These are phyloP conservation scores for Crithidia acanthocephali DNA, from an alignment of 208 protist genomes.

Conservation along the genomic window DNA sequence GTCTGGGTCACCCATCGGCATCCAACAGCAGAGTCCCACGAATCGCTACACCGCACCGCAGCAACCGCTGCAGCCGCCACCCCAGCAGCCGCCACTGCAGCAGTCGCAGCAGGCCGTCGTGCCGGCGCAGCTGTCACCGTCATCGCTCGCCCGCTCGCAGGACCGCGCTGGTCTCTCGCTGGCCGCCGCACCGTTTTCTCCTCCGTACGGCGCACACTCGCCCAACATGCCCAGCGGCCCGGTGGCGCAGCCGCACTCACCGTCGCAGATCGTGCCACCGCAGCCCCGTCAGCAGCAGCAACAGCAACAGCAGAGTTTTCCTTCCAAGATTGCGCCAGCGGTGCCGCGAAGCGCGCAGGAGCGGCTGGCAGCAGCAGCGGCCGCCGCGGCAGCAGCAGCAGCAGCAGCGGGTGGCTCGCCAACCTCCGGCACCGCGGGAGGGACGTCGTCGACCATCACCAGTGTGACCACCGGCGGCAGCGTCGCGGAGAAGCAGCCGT, in stretches of 20 bases:
- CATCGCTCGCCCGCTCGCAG: conserved; percentile 23
- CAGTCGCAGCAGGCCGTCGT: conserved; percentile 1
- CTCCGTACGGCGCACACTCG: conserved; percentile 14
- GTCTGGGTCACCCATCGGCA: conserved; percentile 6
- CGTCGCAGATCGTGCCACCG: conserved; percentile 17
- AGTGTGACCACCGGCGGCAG: neutral
- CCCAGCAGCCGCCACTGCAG: conserved; percentile 3
- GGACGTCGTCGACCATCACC: conserved; percentile 15
- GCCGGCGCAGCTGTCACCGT: conserved; percentile 14
- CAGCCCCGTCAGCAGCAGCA: conserved; percentile 23
- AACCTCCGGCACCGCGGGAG: conserved; percentile 1
- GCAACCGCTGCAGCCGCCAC: conserved; percentile 9
- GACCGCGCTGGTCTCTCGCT: conserved; percentile 26
- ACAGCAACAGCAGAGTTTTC: conserved; percentile 9
- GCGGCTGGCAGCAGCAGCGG: conserved; percentile 20
- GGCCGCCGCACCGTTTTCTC: conserved; percentile 14
- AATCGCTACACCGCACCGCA: conserved; percentile 16
- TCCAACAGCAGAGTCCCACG: conserved; percentile 17
- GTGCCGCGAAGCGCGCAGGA: conserved; percentile 39
- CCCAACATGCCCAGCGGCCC: neutral
- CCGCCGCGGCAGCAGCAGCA: conserved; percentile 17
- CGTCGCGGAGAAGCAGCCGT: neutral
- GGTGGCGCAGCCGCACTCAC: conserved; percentile 8
- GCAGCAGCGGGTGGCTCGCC: neutral
- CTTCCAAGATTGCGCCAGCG: conserved; percentile 28